Evolutionary conservation across 2,329 filamentous ascomycete species (phyloP), one percentile per base, ranked within the genome.

Genomic region (Sordariomycetes sp.): DNA sequence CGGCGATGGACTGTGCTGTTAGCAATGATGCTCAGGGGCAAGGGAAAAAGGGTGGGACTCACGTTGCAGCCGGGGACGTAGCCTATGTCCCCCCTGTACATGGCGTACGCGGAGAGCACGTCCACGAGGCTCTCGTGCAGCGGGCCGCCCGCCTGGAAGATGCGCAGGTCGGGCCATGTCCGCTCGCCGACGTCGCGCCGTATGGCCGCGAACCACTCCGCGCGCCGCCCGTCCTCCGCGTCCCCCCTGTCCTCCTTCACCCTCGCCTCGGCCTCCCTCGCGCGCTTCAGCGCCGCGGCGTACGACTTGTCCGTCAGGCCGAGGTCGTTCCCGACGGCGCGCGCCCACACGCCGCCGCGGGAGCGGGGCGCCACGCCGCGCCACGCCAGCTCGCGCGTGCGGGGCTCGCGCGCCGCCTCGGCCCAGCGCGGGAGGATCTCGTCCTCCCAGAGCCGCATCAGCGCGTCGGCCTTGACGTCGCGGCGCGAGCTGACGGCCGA

Each of bases 51-150:
- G 24, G 34, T 11, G 18, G 3, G 28, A 78, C 86, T 77, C 70
- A 89, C 85, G 67, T 90, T 88, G 63, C 86, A 88, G 58, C 88
- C 88, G 61, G 80, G 78, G 59, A 89, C 79, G 65, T 90, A 91
- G 61, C 89, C 88, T 65, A 93, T 87, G 67, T 94, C 89, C 63
- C 85, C 87, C 61, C 89, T 81, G 71, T 94, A 94, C 81, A 90
- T 88, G 58, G 85, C 79, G 70, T 93, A 93, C 7, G 89, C 90
- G 65, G 85, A 85, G 60, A 93, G 76, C 11, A 94, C 82, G 66
- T 93, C 85, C 20, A 87, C 74, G 34, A 94, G 74, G 43, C 80
- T 77, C 59, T 83, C 75, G 66, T 92, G 82, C 12, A 92, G 74
- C 1, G 88, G 87, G 0, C 81, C 85, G 18, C 73, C 80, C 6